Percentiles rank a stretch among this genome's conserved stretches.
Conservation (phyloP, 2,329 filamentous ascomycete genomes). For the Colletotrichum noveboracense region DNA sequence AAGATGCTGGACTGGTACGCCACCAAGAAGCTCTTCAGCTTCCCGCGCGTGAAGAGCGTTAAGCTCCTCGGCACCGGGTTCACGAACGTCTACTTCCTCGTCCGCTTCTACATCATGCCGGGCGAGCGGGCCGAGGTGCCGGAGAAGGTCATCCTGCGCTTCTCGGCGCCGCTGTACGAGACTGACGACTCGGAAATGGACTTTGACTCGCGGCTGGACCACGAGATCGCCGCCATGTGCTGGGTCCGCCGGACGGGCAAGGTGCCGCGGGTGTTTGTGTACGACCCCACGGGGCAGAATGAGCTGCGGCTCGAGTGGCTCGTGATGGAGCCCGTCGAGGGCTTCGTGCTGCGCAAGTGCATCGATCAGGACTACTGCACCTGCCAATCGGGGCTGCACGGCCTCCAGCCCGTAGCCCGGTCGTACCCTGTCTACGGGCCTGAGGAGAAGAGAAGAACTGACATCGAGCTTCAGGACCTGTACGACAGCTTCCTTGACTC, state of each 20-base stretch:
- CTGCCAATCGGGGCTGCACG: not conserved
- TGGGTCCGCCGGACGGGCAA: not conserved
- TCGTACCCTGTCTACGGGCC: not conserved
- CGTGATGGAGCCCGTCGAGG: constrained; percentile 11
- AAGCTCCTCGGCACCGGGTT: not conserved
- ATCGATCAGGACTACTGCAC: not conserved
- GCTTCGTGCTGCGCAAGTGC: not conserved
- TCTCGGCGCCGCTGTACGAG: constrained; percentile 6
- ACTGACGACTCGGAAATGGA: not conserved
- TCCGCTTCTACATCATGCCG: not conserved
- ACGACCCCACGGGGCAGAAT: constrained; percentile 19
- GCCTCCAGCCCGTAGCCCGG: not conserved
- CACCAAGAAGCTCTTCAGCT: not conserved
- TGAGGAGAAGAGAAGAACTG: not conserved
- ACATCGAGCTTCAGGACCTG: not conserved
- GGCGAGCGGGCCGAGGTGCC: not conserved
- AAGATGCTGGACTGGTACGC: not conserved
- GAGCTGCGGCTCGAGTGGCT: constrained; percentile 20
- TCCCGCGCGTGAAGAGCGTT: not conserved
- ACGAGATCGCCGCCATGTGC: constrained; percentile 23
- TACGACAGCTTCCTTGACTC: not conserved
- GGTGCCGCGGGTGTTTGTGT: constrained; percentile 3
- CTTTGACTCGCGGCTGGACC: not conserved
- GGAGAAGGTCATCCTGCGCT: not conserved
- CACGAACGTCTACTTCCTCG: not conserved